A percentile compares a stretch with the other conserved stretches of the same genome.
Evolutionary conservation across 2,329 filamentous ascomycete genomes (phyloP).

Genomic region (Botrytis galanthina): DNA sequence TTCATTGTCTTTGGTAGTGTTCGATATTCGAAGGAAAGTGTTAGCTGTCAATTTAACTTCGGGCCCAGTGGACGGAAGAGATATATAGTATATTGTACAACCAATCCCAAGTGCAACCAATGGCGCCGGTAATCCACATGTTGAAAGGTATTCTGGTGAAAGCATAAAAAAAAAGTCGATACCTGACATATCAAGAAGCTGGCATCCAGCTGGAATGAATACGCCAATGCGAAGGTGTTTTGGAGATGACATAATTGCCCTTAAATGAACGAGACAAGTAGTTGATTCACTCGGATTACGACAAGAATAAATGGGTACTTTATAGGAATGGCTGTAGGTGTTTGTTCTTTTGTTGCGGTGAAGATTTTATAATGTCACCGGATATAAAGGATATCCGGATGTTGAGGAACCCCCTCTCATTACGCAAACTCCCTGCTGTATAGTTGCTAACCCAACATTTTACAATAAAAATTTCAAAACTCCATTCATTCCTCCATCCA

Average conservation of each 20-base stretch:
- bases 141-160: conserved; percentile 47
- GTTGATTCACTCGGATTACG: background rate
- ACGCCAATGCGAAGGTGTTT: background rate
- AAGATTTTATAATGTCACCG: background rate
- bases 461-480: background rate
- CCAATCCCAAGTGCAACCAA: conserved; percentile 45
- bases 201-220: background rate
- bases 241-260: background rate
- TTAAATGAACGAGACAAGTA: background rate
- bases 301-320: background rate
- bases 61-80: conserved; percentile 40
- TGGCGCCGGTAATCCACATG: conserved; percentile 40
- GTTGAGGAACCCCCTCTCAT: background rate
- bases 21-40: conserved; percentile 43
- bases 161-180: conserved; percentile 35
- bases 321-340: background rate
- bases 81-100: conserved; percentile 49
- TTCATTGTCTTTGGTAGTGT: conserved; percentile 45
- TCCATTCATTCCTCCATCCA: background rate
- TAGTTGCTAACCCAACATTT: background rate
- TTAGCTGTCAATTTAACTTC: conserved; percentile 45
- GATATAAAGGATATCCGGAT: background rate
- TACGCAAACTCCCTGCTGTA: background rate
- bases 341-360: background rate
- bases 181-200: background rate